Base-by-base conservation (phyloP, 352 stramenopile species). In the Hyaloperonospora arabidopsidis region DNA sequence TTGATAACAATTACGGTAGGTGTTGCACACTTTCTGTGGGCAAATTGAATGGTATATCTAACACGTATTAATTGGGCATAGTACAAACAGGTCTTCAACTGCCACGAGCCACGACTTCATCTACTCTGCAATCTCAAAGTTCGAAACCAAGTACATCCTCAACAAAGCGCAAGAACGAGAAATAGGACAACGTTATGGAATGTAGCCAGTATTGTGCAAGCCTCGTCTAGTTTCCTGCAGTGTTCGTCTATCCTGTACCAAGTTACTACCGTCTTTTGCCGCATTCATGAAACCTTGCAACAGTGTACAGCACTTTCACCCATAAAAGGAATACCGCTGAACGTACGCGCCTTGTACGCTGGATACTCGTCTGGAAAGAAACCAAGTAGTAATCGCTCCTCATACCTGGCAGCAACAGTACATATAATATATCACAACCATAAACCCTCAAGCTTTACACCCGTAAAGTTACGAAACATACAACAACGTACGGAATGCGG, bases 351-450 rank as follows among this genome's bases (percentile, higher is more conserved):
- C 43, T 77, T 84, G 74, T 98, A 98, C 35, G 68, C 51, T 22
- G 81, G 79, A 74, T 98, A 98, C 52, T 97, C 76, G 22, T 94
- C 69, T 17, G 87, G 86, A 66, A 97, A 98, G 57, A 97, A 92
- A 2, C 78, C 49, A 5, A 90, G 51, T 34, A 98, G 72, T 32
- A 91, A 75, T 49, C 87, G 69, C 69, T 98, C 95, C 63, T 98
- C 95, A 65, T 96, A 93, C 28, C 79, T 92, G 47, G 48, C 23
- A 63, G 35, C 35, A 40, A 61, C 11, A 18, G 40, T 8, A 62
- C 43, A 6, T 54, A 50, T 2, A 51, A 52, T 45, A 17, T 57
- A 15, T 32, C 4, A 8, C 25, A 32, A 32, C 25, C 4, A 32
- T 4, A 10, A 8, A 32, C 25, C 25, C 8, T 8, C 4, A 8